Evolutionary conservation across 2,329 filamentous ascomycete genomes (phyloP), one percentile per base, ranked within the genome.

Genomic region (Ceratocystiopsis minuta): DNA sequence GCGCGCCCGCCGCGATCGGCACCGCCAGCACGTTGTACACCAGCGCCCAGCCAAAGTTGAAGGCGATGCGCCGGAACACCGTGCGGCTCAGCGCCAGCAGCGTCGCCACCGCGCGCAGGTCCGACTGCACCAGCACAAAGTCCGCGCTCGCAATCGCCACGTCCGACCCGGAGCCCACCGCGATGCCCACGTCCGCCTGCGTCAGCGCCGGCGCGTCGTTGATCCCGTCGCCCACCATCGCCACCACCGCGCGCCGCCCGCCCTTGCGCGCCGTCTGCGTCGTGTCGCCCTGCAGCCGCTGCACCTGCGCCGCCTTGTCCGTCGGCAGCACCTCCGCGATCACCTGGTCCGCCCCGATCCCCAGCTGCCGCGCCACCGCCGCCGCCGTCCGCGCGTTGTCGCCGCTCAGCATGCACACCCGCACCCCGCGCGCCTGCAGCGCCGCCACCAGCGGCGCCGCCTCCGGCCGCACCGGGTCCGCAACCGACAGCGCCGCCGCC

Each of bases 381-480:
- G 70, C 66, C 2, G 87, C 87, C 0, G 87, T 95, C n/a, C 66
- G 76, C n/a, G 66, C 63, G 54, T 94, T 94, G 62, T 95, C 87
- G 28, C 87, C 87, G 0, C 85, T 92, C 34, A 94, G 76, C 84
- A 95, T 92, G 75, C 80, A 94, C 4, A 93, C 80, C 31, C 77
- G 72, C 38, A 81, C 77, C 16, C 79, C 75, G 15, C 71, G 70
- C 5, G 67, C 58, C 36, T 72, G 69, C 0, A 94, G 71, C 1
- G 75, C 66, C 7, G 61, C 57, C 44, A 93, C 70, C 16, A 88
- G 75, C 9, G 62, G 53, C 1, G 62, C 58, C 0, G 85, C 77
- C 58, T 92, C 83, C 0, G 74, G 70, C 3, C 87, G 79, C 48
- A 94, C 72, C 1, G 83, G 76, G 50, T 95, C 87, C 0, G 86